A percentile compares a stretch with the other conserved stretches of the same genome.
phyloP scores from a whole-genome alignment of 805 yeast genomes.

The Jamesozyma gamospora region DNA sequence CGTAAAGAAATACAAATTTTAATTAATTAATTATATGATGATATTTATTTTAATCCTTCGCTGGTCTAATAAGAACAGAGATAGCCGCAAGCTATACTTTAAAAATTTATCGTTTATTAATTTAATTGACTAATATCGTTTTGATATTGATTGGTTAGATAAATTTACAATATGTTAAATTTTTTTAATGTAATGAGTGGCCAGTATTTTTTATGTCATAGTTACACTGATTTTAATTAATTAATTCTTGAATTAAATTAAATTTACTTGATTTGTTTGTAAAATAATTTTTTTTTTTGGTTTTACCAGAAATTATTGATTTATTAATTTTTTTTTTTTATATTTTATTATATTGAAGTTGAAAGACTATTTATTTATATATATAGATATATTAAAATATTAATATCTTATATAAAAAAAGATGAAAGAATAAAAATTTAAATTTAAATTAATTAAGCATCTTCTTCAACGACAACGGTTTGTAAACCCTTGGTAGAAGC shows the following conservation, averaged over 20 bases:
- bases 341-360: too few relatives aligned
- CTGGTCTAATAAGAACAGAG: slow-evolving; percentile 27
- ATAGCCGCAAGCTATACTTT: slow-evolving; percentile 14
- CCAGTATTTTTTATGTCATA: slow-evolving; percentile 51
- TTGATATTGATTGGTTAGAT: slow-evolving; percentile 8
- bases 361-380: not conserved
- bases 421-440: too few relatives aligned
- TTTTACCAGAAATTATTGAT: too few relatives aligned
- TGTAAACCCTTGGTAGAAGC: slow-evolving; percentile 94
- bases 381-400: not conserved
- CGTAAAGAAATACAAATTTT: too few relatives aligned
- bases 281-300: too few relatives aligned
- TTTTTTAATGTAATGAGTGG: slow-evolving; percentile 57
- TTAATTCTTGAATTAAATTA: too few relatives aligned
- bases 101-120: slow-evolving; percentile 8
- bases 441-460: slow-evolving; percentile 27
- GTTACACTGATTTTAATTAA: slow-evolving; percentile 16
- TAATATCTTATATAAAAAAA: not conserved
- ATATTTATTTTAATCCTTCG: slow-evolving; percentile 22
- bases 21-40: slow-evolving; percentile 19
- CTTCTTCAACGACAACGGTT: slow-evolving; percentile 92
- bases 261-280: too few relatives aligned
- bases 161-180: slow-evolving; percentile 7
- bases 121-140: slow-evolving; percentile 12
- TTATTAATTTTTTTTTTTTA: too few relatives aligned